A percentile compares a stretch with the other conserved stretches of the same genome.
Conservation (phyloP, 1,284 basidiomycete species). For the Leccinum variabile region DNA sequence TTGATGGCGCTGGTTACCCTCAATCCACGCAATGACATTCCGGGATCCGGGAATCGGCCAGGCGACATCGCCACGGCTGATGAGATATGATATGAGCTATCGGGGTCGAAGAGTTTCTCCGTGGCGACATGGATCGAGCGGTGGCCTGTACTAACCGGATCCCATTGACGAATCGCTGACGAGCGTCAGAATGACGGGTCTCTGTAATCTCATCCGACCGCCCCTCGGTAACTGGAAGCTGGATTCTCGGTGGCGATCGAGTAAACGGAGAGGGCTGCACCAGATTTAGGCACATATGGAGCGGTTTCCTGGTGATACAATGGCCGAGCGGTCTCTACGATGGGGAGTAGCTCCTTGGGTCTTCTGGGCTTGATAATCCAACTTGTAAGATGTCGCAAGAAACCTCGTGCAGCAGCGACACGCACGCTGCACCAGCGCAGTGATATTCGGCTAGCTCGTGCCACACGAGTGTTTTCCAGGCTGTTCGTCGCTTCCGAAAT, state of each 20-base stretch:
- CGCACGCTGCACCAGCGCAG: slow-evolving; percentile 29
- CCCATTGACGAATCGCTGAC: slow-evolving; percentile 42
- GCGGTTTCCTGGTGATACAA: slow-evolving; percentile 26
- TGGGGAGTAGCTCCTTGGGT: slow-evolving; percentile 29
- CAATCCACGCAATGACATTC: slow-evolving; percentile 48
- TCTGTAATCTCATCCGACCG: slow-evolving; percentile 30
- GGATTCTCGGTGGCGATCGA: slow-evolving; percentile 31
- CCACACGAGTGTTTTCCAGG: slow-evolving; percentile 43
- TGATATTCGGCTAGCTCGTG: slow-evolving; percentile 29
- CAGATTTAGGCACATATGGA: slow-evolving; percentile 19
- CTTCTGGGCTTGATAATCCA: slow-evolving; percentile 33
- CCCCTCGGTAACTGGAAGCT: slow-evolving; percentile 30
- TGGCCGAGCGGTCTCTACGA: slow-evolving; percentile 21
- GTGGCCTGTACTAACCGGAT: slow-evolving; percentile 46
- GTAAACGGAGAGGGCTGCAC: slow-evolving; percentile 24
- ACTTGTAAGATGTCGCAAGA: slow-evolving; percentile 24
- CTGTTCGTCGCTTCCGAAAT: slow-evolving; percentile 50
- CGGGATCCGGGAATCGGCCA: slow-evolving; percentile 40
- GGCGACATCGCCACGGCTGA: slow-evolving; percentile 32
- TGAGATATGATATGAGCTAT: slow-evolving; percentile 29
- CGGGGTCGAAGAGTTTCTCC: slow-evolving; percentile 31
- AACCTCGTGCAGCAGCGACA: slow-evolving; percentile 25
- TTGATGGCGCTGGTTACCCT: slow-evolving; percentile 58
- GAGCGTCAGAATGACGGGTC: slow-evolving; percentile 33
- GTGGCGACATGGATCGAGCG: slow-evolving; percentile 34